A percentile compares a stretch with the other conserved stretches of the same genome.
Evolutionary conservation across 371 early-diverging fungal genomes (phyloP).

Genomic region (Mucor piriformis): DNA sequence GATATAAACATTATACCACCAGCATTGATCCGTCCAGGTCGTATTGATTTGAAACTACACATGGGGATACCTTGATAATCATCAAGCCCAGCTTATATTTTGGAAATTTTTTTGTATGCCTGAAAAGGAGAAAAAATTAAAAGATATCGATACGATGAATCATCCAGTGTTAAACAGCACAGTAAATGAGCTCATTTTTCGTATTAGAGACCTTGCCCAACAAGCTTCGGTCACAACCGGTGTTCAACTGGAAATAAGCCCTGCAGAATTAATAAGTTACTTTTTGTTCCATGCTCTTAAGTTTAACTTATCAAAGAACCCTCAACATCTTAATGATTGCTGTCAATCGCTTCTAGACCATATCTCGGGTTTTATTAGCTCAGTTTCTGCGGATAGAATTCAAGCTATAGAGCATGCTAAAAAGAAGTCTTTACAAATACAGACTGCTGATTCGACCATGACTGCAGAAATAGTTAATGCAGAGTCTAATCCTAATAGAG

Average conservation of each 20-base stretch:
- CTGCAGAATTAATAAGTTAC: conserved; percentile 40
- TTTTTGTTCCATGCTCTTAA: conserved; percentile 19
- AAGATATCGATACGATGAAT: neutral
- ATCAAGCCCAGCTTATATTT: conserved; percentile 69
- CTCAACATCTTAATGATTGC: neutral
- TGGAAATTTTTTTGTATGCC: conserved; percentile 43
- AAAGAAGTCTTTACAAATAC: conserved; percentile 5
- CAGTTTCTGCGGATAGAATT: conserved; percentile 18
- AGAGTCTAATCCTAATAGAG: neutral
- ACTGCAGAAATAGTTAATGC: neutral
- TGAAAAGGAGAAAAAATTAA: neutral
- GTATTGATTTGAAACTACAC: conserved; percentile 87
- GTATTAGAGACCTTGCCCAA: conserved; percentile 8
- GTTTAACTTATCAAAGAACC: conserved; percentile 8
- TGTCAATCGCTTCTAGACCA: conserved; percentile 15
- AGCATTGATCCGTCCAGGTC: conserved; percentile 95
- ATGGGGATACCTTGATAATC: conserved; percentile 75
- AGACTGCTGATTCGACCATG: neutral
- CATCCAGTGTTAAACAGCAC: conserved; percentile 1
- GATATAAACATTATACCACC: conserved; percentile 90
- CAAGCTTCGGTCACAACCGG: neutral
- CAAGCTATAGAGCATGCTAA: conserved; percentile 29
- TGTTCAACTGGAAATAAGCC: conserved; percentile 30
- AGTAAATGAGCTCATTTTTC: conserved; percentile 7
- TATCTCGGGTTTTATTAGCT: conserved; percentile 17